These are phyloP conservation scores for Verticillium nonalfalfae DNA, from an alignment of 2,329 filamentous ascomycete species.

Conservation along the genomic window DNA sequence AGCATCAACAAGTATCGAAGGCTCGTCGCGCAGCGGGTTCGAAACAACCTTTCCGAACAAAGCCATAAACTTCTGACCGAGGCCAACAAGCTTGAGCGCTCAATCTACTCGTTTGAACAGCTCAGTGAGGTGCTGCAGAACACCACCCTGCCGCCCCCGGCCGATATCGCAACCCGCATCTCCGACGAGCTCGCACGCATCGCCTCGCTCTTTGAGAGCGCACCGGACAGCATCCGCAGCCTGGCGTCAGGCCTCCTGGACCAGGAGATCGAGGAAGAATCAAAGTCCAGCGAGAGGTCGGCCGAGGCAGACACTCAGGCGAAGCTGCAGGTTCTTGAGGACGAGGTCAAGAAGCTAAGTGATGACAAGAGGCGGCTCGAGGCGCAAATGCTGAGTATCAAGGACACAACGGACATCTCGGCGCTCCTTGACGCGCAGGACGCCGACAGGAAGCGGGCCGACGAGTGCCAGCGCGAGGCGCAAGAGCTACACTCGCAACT, in stretches of 20 bases:
- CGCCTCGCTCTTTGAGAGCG: neutral
- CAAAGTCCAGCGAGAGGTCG: neutral
- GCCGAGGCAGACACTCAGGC: neutral
- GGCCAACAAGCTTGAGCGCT: neutral
- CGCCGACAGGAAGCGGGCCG: neutral
- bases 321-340: neutral
- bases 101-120: neutral
- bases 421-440: neutral
- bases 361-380: neutral
- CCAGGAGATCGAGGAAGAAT: neutral
- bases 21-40: neutral
- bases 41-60: neutral
- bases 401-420: neutral
- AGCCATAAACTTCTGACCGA: neutral
- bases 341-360: neutral
- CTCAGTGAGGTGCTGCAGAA: neutral
- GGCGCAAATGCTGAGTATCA: neutral
- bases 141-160: neutral
- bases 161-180: neutral
- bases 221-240: neutral
- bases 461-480: neutral
- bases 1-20: neutral
- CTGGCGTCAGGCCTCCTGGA: neutral
- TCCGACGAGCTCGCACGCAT: neutral
- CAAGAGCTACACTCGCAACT: neutral